Evolutionary conservation across 2,329 filamentous ascomycete genomes (phyloP).

Genomic region (Thielaviopsis musarum): DNA sequence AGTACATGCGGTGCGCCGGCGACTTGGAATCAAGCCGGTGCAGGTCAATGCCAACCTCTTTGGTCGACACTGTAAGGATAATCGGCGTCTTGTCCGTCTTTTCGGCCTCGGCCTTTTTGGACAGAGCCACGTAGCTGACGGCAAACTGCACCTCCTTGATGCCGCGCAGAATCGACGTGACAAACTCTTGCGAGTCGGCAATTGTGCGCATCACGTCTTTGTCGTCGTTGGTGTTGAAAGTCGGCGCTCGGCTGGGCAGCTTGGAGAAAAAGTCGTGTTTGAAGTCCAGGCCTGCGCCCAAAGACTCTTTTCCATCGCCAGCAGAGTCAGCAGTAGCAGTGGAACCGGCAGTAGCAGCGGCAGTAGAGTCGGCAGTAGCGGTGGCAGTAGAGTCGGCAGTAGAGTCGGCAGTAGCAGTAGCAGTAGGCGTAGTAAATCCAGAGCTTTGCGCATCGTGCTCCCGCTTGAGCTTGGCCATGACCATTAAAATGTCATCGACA

Average conservation of each 20-base stretch:
- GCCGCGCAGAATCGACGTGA: slow-evolving; percentile 74
- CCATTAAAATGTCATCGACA: slow-evolving; percentile 68
- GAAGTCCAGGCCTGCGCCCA: slow-evolving; percentile 4
- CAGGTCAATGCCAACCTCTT: slow-evolving; percentile 86
- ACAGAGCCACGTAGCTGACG: slow-evolving; percentile 76
- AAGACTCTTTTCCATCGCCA: too few species aligned
- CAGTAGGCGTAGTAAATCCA: not conserved
- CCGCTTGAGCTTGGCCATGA: slow-evolving; percentile 55
- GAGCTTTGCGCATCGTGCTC: slow-evolving; percentile 25
- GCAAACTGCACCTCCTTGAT: slow-evolving; percentile 96
- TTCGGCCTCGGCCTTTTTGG: slow-evolving; percentile 57
- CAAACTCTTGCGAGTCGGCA: slow-evolving; percentile 83
- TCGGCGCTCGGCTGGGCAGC: slow-evolving; percentile 4
- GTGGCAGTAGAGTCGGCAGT: not conserved
- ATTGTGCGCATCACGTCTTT: slow-evolving; percentile 58
- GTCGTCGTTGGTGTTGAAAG: slow-evolving; percentile 10
- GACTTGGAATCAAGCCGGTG: slow-evolving; percentile 83
- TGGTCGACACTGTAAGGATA: slow-evolving; percentile 62
- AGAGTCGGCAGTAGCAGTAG: not conserved
- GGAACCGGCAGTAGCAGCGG: not conserved
- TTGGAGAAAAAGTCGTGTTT: slow-evolving; percentile 6
- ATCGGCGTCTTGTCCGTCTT: slow-evolving; percentile 56
- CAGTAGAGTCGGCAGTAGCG: not conserved
- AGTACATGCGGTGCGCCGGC: slow-evolving; percentile 96
- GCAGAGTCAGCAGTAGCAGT: not conserved